phyloP scores from a whole-genome alignment of 306 rosid genomes.

The Citrullus amarus region DNA sequence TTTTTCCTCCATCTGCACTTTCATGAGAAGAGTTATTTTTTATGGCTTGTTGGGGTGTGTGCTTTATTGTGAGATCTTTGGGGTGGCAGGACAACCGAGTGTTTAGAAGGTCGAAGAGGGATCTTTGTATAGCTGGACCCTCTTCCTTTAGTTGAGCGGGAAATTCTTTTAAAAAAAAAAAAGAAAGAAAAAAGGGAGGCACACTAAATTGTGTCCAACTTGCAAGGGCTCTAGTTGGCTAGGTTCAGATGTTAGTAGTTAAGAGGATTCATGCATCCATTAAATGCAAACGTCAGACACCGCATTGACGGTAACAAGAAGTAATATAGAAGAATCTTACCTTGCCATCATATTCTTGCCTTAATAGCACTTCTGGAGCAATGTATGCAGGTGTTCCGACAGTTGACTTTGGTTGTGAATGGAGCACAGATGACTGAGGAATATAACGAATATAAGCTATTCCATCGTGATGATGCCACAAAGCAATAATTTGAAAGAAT shows the following conservation, averaged over 20 bases:
- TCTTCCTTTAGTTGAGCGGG: no score
- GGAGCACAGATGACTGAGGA: conserved; percentile 78
- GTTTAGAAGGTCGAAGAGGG: no score
- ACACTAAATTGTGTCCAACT: neutral
- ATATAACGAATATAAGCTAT: conserved; percentile 16
- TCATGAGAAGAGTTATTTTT: no score
- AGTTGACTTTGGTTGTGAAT: conserved; percentile 94
- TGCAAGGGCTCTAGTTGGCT: neutral
- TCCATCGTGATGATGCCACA: neutral
- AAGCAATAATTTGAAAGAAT: neutral
- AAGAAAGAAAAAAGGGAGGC: neutral
- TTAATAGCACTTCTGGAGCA: conserved; percentile 85
- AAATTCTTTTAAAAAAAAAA: no score
- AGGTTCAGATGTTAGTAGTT: neutral
- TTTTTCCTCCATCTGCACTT: no score
- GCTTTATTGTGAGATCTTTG: no score
- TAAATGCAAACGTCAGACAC: neutral
- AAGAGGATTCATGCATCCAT: neutral
- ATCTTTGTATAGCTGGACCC: no score
- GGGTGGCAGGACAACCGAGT: no score
- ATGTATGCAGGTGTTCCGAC: conserved; percentile 98
- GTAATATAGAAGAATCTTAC: conserved; percentile 21
- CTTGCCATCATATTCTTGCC: conserved; percentile 93
- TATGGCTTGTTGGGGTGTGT: no score
- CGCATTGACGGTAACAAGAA: neutral